A percentile compares a stretch with the other conserved stretches of the same genome.
Evolutionary conservation across 192 early-diverging fungal species (phyloP).

Genomic region (Chytriomyces sp.): DNA sequence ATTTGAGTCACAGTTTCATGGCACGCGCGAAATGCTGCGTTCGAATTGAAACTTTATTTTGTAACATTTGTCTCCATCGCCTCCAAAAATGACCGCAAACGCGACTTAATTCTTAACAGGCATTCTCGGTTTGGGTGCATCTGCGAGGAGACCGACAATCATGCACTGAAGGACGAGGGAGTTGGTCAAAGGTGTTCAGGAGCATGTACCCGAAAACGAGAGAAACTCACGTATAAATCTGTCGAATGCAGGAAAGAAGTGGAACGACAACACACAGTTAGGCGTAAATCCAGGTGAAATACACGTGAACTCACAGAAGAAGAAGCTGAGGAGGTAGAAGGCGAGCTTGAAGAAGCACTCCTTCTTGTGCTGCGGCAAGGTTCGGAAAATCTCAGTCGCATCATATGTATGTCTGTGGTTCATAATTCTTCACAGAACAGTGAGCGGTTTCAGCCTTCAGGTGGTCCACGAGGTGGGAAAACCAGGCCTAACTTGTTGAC

Average conservation of each 20-base stretch:
- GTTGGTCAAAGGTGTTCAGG: too few species aligned
- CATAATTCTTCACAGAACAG: constrained; percentile 59
- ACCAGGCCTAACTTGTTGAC: constrained; percentile 73
- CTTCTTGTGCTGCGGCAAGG: constrained; percentile 87
- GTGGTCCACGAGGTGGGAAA: too few species aligned
- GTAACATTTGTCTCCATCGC: too few species aligned
- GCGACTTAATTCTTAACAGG: too few species aligned
- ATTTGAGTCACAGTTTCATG: too few species aligned
- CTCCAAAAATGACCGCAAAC: too few species aligned
- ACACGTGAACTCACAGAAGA: constrained; percentile 57
- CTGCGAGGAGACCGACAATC: constrained; percentile 16
- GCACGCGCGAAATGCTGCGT: too few species aligned
- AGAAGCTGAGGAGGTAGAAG: constrained; percentile 94
- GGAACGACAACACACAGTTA: background rate
- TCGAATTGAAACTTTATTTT: too few species aligned
- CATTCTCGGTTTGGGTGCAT: constrained; percentile 2
- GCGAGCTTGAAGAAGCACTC: constrained; percentile 97
- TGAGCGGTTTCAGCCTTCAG: background rate
- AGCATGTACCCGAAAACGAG: background rate
- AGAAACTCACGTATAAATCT: background rate
- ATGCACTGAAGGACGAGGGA: too few species aligned
- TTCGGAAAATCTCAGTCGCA: constrained; percentile 98
- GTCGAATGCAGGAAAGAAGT: background rate
- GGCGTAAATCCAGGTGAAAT: background rate
- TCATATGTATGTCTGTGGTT: constrained; percentile 92